A percentile compares a stretch with the other conserved stretches of the same genome.
Evolutionary conservation across 495 filamentous ascomycete species (phyloP).

Genomic region (Neurospora sp.): DNA sequence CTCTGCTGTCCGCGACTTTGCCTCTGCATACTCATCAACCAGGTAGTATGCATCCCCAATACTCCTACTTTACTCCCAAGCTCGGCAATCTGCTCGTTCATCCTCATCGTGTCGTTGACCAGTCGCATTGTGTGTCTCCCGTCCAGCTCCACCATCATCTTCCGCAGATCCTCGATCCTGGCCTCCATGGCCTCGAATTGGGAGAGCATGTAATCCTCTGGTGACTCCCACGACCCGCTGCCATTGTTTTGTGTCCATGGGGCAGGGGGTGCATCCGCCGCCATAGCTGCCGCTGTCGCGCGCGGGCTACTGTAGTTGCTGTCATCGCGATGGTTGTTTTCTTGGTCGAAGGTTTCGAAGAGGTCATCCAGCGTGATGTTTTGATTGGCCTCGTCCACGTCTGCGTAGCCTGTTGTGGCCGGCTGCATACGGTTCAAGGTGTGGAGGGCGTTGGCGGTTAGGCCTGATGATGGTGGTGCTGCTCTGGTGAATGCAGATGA

Average conservation of each 20-base stretch:
- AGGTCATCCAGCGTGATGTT: not conserved
- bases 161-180: constrained; percentile 34
- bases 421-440: not conserved
- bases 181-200: constrained; percentile 39
- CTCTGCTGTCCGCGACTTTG: constrained; percentile 13
- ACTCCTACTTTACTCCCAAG: constrained; percentile 40
- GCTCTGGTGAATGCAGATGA: not conserved
- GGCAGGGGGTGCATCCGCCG: constrained; percentile 7
- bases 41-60: constrained; percentile 44
- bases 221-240: not conserved
- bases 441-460: not conserved
- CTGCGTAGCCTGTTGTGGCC: not conserved
- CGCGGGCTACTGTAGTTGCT: constrained; percentile 3
- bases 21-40: constrained; percentile 37
- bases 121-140: constrained; percentile 36
- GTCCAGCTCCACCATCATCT: constrained; percentile 35
- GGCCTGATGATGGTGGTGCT: not conserved
- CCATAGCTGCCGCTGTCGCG: not conserved
- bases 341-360: not conserved
- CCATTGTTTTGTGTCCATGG: not conserved
- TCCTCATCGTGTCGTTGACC: constrained; percentile 38
- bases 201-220: constrained; percentile 31
- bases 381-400: not conserved
- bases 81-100: constrained; percentile 44
- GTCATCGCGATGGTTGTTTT: constrained; percentile 5